Percentiles rank a stretch among this genome's conserved stretches.
Evolutionary conservation across 2,329 filamentous ascomycete genomes (phyloP).

Genomic region (Trichoderma atroviride): DNA sequence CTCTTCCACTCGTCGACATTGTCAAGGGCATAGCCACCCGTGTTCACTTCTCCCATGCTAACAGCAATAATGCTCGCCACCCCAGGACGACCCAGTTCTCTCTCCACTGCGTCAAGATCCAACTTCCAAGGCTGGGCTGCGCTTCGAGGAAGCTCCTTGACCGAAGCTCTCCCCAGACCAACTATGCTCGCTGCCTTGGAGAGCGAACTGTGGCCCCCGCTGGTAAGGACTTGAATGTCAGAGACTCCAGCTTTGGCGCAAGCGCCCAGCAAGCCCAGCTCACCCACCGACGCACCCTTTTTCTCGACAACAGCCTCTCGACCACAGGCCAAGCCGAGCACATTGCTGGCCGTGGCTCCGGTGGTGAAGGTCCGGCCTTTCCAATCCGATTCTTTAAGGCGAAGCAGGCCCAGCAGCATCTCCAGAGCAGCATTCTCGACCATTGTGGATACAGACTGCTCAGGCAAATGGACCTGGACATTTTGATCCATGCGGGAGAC

Average conservation of each 20-base stretch:
- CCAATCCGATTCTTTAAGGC: conserved; percentile 57
- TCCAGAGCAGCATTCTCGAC: conserved; percentile 73
- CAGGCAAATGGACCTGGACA: conserved; percentile 77
- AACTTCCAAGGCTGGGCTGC: conserved; percentile 66
- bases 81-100: conserved; percentile 53
- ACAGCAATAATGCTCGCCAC: conserved; percentile 75
- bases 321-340: conserved; percentile 70
- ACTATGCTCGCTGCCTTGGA: conserved; percentile 81
- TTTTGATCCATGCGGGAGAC: conserved; percentile 83
- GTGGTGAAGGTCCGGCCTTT: conserved; percentile 56
- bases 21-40: conserved; percentile 72
- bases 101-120: conserved; percentile 67
- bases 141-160: conserved; percentile 61
- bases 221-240: conserved; percentile 76
- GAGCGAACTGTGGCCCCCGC: conserved; percentile 80
- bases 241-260: conserved; percentile 65
- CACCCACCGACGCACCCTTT: conserved; percentile 57
- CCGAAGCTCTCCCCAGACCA: conserved; percentile 71
- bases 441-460: conserved; percentile 73
- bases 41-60: conserved; percentile 91
- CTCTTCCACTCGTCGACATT: conserved; percentile 60
- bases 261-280: conserved; percentile 69
- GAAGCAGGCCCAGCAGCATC: conserved; percentile 69
- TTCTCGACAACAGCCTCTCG: conserved; percentile 64
- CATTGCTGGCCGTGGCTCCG: conserved; percentile 75